Conservation (phyloP, 2,329 filamentous ascomycete genomes). For the Exophiala xenobiotica region DNA sequence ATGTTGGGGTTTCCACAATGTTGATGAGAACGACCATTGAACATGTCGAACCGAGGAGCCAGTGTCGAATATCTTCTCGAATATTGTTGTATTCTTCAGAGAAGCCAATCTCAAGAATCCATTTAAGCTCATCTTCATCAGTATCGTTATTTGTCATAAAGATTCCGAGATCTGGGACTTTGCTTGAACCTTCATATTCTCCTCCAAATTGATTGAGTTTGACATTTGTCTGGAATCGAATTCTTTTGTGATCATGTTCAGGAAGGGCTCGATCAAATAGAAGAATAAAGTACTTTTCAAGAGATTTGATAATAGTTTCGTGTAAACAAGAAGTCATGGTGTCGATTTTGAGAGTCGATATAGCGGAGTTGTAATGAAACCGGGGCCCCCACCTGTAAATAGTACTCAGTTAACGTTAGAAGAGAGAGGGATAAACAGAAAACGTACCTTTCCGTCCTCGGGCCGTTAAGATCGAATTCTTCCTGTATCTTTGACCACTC, state of each 20-base stretch:
- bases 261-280: too few species aligned
- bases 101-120: constrained; percentile 6
- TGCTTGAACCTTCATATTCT: not conserved
- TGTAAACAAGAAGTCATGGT: too few species aligned
- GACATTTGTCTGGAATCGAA: too few species aligned
- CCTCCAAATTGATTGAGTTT: not conserved
- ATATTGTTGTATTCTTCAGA: constrained; percentile 3
- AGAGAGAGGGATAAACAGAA: not conserved
- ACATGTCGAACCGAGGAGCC: not conserved
- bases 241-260: too few species aligned
- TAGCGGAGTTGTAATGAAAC: too few species aligned
- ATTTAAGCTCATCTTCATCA: constrained; percentile 1
- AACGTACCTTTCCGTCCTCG: not conserved
- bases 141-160: constrained; percentile 2
- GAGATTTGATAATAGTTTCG: too few species aligned
- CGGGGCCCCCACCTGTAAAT: too few species aligned
- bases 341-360: too few species aligned
- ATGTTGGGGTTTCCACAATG: not conserved
- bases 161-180: constrained; percentile 1
- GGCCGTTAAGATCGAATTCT: not conserved
- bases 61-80: constrained; percentile 1
- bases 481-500: constrained; percentile 4
- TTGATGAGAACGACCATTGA: not conserved
- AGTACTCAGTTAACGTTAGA: too few species aligned
- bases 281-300: too few species aligned